phyloP scores from a whole-genome alignment of 768 basidiomycete species.

The Xerocomus spinulosus region DNA sequence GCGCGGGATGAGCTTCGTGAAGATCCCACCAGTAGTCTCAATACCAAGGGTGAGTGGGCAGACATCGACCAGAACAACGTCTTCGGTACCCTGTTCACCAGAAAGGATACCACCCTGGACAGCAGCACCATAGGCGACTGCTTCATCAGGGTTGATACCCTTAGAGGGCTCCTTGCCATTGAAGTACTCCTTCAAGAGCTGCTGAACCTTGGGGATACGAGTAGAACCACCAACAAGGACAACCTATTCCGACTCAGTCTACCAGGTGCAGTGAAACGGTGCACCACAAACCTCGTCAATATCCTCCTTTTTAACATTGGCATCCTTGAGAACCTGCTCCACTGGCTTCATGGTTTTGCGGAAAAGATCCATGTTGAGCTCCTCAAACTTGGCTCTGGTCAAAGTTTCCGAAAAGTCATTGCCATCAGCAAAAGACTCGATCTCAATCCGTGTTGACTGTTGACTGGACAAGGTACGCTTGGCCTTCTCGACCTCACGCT shows the following conservation, averaged over 20 bases:
- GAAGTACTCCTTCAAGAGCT: constrained; percentile 97
- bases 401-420: constrained; percentile 97
- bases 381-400: constrained; percentile 98
- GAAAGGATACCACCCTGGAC: constrained; percentile 98
- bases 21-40: constrained; percentile 97
- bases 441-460: constrained; percentile 88
- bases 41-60: constrained; percentile 97
- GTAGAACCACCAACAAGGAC: constrained; percentile 97
- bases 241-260: constrained; percentile 38
- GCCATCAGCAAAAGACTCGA: constrained; percentile 93
- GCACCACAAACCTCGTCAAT: constrained; percentile 67
- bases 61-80: constrained; percentile 94
- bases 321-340: constrained; percentile 97
- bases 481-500: constrained; percentile 90
- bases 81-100: constrained; percentile 85
- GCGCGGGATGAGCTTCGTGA: constrained; percentile 95
- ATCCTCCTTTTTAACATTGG: constrained; percentile 96
- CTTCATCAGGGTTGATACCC: constrained; percentile 99
- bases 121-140: constrained; percentile 97
- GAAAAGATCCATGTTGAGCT: constrained; percentile 98
- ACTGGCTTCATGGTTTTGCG: constrained; percentile 99
- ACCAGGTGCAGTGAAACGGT: fast-evolving
- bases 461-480: constrained; percentile 92
- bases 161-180: constrained; percentile 95
- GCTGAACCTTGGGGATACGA: constrained; percentile 99